These are phyloP conservation scores for Chrysopogon serrulatus DNA, from an alignment of 176 grass and related monocot genomes.

Conservation along the genomic window DNA sequence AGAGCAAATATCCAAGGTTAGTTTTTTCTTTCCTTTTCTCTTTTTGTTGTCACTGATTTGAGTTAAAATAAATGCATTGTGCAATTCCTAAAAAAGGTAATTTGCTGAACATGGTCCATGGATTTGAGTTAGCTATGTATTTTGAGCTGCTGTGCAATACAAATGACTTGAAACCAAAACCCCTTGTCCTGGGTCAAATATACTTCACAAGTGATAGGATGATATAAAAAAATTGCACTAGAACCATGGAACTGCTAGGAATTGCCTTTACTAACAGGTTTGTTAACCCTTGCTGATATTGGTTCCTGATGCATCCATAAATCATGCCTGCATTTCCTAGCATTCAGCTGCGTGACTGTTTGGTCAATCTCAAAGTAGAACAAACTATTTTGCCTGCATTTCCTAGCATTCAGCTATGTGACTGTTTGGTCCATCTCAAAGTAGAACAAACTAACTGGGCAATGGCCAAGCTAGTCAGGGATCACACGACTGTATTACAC, in stretches of 20 bases:
- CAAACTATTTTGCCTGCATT: neutral
- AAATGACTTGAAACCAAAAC: neutral
- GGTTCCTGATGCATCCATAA: neutral
- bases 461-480: neutral
- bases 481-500: neutral
- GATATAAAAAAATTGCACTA: neutral
- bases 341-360: neutral
- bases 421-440: neutral
- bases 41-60: neutral
- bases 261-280: neutral
- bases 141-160: neutral
- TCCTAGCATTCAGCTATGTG: neutral
- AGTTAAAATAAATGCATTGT: neutral
- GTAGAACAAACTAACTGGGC: neutral
- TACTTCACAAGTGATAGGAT: slow-evolving; percentile 5
- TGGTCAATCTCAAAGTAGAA: neutral
- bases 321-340: neutral
- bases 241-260: neutral
- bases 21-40: slow-evolving; percentile 17
- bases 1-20: slow-evolving; percentile 95
- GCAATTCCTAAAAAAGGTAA: neutral
- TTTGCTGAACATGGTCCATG: neutral
- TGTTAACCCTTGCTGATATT: neutral
- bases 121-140: neutral
- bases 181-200: neutral